Evolutionary conservation across 1,284 basidiomycete genomes (phyloP), one percentile per base, ranked within the genome.

Genomic region (Papiliotrema laurentii): DNA sequence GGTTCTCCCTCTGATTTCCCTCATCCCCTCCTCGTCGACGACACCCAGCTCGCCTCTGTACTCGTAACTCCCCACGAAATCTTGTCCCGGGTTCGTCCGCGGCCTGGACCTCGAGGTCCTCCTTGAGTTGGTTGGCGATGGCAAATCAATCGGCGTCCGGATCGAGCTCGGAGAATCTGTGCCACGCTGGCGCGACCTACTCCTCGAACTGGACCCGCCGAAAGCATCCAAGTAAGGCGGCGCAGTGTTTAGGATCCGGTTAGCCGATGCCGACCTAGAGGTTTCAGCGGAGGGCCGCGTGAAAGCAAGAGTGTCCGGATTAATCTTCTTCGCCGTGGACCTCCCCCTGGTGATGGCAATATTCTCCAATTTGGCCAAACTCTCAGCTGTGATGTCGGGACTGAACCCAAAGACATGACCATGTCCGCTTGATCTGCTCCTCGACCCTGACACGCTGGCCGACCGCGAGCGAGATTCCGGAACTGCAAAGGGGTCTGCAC

Each of bases 11-110:
- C 45, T 38, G 4, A n/a, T n/a, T 26, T 33, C 27, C 36, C 14
- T n/a, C n/a, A n/a, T 21, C n/a, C 46, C 46, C 25, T 47, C 46
- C 31, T 47, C 46, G 26, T 47, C 46, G n/a, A 47, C 46, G 9
- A 47, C 46, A 19, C 30, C 46, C 22, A 47, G 22, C 22, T 38
- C 45, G 4, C 45, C 36, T 11, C 45, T 11, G 30, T 39, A 46
- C 34, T 46, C 45, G 24, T 38, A 30, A 40, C 38, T 19, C 19
- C 10, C 38, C 43, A 14, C 34, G 26, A 18, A 36, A 7, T 39
- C 45, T 16, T 14, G n/a, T 21, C 22, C 25, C 21, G 27, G 28
- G 25, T 25, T 39, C 30, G 22, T 34, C 19, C 28, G 18, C 5
- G 36, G 18, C 16, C 45, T 26, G 13, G 26, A 22, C 7, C 46